phyloP scores from a whole-genome alignment of 2,329 filamentous ascomycete species.

The Phialophora tarda region DNA sequence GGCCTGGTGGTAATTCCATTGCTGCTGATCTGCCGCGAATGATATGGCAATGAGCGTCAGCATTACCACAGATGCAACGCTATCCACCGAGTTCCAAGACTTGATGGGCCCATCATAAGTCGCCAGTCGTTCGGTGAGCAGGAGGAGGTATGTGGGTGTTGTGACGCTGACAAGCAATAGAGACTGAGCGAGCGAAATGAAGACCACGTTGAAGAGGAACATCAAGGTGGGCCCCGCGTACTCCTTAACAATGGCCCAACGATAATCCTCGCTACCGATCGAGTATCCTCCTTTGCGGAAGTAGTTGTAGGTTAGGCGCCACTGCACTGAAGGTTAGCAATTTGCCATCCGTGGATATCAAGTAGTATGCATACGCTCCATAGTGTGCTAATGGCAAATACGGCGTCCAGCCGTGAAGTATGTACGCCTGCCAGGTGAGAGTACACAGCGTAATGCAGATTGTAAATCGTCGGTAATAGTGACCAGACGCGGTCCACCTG shows the following conservation, averaged over 20 bases:
- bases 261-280: conserved; percentile 90
- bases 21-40: conserved; percentile 86
- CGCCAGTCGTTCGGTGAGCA: conserved; percentile 72
- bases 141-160: conserved; percentile 80
- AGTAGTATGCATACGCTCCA: conserved; percentile 72
- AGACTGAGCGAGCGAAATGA: conserved; percentile 85
- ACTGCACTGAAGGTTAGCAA: conserved; percentile 52
- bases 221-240: conserved; percentile 69
- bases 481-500: conserved; percentile 95
- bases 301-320: conserved; percentile 91
- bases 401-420: conserved; percentile 72
- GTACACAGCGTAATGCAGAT: conserved; percentile 83
- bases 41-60: conserved; percentile 68
- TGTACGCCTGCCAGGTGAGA: conserved; percentile 74
- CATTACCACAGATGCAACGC: conserved; percentile 60
- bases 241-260: conserved; percentile 79
- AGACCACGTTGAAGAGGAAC: conserved; percentile 84
- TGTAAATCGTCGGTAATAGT: conserved; percentile 83
- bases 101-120: conserved; percentile 49
- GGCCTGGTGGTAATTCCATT: conserved; percentile 86
- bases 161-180: conserved; percentile 79
- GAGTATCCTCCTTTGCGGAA: conserved; percentile 92
- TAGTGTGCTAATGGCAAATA: conserved; percentile 70
- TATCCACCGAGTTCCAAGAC: conserved; percentile 50
- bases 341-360: background rate